A percentile compares a stretch with the other conserved stretches of the same genome.
These are phyloP conservation scores for Talaromyces nanjingensis DNA, from an alignment of 495 filamentous ascomycete genomes.

Conservation along the genomic window DNA sequence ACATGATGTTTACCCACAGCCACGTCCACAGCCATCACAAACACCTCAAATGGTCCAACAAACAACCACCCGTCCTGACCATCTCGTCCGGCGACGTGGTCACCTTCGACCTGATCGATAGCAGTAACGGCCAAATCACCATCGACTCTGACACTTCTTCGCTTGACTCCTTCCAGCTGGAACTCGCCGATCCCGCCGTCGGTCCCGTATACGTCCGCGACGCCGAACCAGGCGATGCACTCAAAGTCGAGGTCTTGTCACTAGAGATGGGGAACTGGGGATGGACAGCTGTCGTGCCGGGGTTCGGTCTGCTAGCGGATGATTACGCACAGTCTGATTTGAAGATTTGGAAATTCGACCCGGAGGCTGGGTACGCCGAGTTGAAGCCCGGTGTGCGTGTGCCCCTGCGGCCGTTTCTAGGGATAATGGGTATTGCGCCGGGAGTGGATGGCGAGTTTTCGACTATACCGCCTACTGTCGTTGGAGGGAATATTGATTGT, in stretches of 20 bases:
- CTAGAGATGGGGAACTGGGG: conserved; percentile 40
- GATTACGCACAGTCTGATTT: conserved; percentile 36
- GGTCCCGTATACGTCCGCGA: conserved; percentile 40
- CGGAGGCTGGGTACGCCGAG: conserved; percentile 28
- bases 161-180: conserved; percentile 35
- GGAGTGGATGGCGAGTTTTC: conserved; percentile 33
- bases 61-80: conserved; percentile 37
- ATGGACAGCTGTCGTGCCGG: conserved; percentile 44
- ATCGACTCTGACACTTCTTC: conserved; percentile 28
- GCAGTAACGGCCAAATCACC: conserved; percentile 43
- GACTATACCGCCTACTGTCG: conserved; percentile 44
- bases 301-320: conserved; percentile 41
- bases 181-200: conserved; percentile 39
- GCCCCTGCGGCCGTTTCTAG: conserved; percentile 43
- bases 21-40: conserved; percentile 33
- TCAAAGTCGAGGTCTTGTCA: conserved; percentile 39
- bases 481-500: conserved; percentile 46
- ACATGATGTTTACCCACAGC: not conserved
- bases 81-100: conserved; percentile 37
- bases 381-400: conserved; percentile 38
- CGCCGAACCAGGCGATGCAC: conserved; percentile 42
- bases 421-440: conserved; percentile 44
- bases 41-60: conserved; percentile 43
- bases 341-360: conserved; percentile 42
- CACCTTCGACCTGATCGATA: conserved; percentile 43